Base-by-base conservation (phyloP, 208 protist genomes). In the Wallacemonas collosoma region DNA sequence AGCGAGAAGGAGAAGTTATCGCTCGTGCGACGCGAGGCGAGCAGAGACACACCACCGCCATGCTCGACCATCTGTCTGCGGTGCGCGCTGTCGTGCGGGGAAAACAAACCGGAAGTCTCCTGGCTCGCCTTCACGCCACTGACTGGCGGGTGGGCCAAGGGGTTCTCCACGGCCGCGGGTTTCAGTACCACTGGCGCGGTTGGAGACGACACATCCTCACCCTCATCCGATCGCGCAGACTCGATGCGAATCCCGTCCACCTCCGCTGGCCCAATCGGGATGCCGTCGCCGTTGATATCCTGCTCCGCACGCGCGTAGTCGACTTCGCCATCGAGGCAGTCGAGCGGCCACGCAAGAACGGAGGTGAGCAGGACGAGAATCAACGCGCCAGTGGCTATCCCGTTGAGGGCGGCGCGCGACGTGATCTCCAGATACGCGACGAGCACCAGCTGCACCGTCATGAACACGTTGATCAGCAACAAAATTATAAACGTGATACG, bases 401-500 rank as follows among this genome's bases (percentile, higher is more conserved):
- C 73, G 51, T 69, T 69, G 12, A 69, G 43, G 0, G 64, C 17
- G 17, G 26, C 44, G 12, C 73, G 74, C 51, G 44, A n/a, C 11
- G 76, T 86, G 72, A 86, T 72, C 44, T 77, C 51, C 17, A 79
- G 56, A 45, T 77, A 87, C 2, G 79, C 75, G 36, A 76, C 83
- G 67, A 48, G 56, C n/a, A 89, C 57, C 2, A 79, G 61, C 66
- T 89, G 86, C 38, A 79, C 75, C 12, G 86, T 88, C 40, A 89
- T 50, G 80, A 80, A 91, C 3, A 87, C 50, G 75, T 91, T 91
- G 39, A 86, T 57, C 14, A 83, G 44, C 35, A 89, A 12, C 4
- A 91, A 66, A 2, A 85, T 43, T 11, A 71, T 1, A 47, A 72
- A 69, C 35, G 79, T 40, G 44, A 91, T 68, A 17, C 36, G 11